Base-by-base conservation (phyloP, 225 moss, liverwort and hornwort genomes). In the Physcomitrellopsis africana region DNA sequence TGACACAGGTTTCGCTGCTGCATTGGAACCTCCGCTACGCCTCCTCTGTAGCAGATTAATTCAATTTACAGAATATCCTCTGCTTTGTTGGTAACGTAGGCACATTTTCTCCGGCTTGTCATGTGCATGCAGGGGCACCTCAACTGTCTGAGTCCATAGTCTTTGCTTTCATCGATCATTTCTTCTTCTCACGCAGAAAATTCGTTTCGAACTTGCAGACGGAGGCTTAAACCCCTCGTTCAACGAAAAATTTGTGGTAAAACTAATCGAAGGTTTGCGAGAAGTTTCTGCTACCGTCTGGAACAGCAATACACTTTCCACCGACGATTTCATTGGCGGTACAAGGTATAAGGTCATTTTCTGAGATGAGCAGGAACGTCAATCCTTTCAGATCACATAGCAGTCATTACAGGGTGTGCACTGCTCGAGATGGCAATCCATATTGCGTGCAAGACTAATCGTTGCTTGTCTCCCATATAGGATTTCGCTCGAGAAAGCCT, bases 191-290 rank as follows among this genome's bases (percentile, higher is more conserved):
- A 37, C 32, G 1, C 3, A 37, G 7, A 37, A 37, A 4, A 37
- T 37, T 37, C 32, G 32, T 37, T 37, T 37, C 32, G 32, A 7
- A 37, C 32, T 37, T 73, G 26, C 92, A 96, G 96, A 94, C 79
- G 94, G 94, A 72, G 94, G 96, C 14, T 91, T 73, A 71, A 91
- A 92, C 69, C 96, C 96, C 13, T 85, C 77, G 24, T 94, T 92
- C 75, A 94, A 91, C 42, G 94, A 94, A 62, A 90, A 86, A 29
- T 92, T 86, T 57, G 85, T 84, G 60, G 37, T 94, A 12, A 73
- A 92, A 53, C 65, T 96, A 37, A 87, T 92, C 65, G 94, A 96
- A 52, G 96, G 92, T 14, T 83, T 92, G 23, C 91, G 89, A 9
- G 96, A 96, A 81, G 41, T 92, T 0, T 86, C 16, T 70, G 91